Evolutionary conservation across 2,329 filamentous ascomycete genomes (phyloP), one percentile per base, ranked within the genome.

Genomic region (Penicillium sp.): DNA sequence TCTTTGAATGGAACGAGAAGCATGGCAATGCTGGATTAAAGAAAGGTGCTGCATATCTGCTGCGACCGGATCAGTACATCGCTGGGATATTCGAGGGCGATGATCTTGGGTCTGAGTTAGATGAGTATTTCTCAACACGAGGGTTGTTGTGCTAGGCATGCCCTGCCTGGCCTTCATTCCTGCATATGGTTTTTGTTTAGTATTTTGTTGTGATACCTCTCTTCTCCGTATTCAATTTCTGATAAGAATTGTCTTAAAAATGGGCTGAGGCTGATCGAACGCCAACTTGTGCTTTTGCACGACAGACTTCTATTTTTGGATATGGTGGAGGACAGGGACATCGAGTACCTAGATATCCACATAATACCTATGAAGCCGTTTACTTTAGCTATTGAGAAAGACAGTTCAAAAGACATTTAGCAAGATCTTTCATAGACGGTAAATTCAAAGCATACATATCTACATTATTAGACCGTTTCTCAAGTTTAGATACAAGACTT

Each of bases 31-130:
- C 64, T 13, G 74, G 73, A 2, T 53, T 76, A 2, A 62, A 51
- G 30, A 60, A 58, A 38, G 64, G 73, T 56, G 67, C 67, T 28
- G 72, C 66, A 3, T 76, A 76, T 60, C 55, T 76, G 47, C 38
- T 76, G 19, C 68, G 74, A 8, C 73, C 74, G 4, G 74, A 76
- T 50, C 72, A 68, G 1, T 75, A 76, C 58, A 64, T 76, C 58
- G 74, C 73, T 17, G 65, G 60, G 1, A 65, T 70, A 19, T 64
- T 68, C 26, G 61, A 68, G 24, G 56, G 59, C 1, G 58, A 68
- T 9, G 65, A 64, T 13, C 53, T 72, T 37, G 57, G 63, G 12
- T 63, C 64, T 4, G 60, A 69, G 9, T 35, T 75, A 28, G 65
- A 73, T 10, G 37, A 67, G 35, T 76, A 72, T 42, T 62, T 75